Evolutionary conservation across 2,329 filamentous ascomycete genomes (phyloP), one percentile per base, ranked within the genome.

Genomic region (Fusarium staphyleae): DNA sequence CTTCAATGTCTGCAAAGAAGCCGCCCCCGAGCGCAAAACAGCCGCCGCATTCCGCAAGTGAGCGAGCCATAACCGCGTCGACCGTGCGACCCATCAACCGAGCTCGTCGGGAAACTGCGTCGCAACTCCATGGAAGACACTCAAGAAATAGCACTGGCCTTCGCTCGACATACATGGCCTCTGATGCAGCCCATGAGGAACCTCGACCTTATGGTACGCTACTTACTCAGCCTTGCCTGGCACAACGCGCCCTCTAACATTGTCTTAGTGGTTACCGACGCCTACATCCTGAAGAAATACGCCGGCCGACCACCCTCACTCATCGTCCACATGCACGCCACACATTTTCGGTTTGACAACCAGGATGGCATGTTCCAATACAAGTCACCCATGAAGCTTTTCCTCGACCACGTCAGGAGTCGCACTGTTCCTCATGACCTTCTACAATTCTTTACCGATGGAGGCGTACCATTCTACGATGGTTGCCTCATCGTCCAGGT

Each of bases 331-430:
- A 79, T 99, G 26, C 87, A 97, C 70, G 82, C 87, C 9, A 91
- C 84, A 4, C 88, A 96, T 74, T 98, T 96, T 70, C 86, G 89
- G 52, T 96, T 99, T 75, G 93, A 98, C 65, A 87, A 92, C 66
- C 93, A 97, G 74, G 92, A 96, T 72, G 90, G 93, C 68, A 93
- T 90, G 70, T 97, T 96, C 66, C 83, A 85, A 5, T 98, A 98
- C 74, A 90, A 91, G 67, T 96, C 92, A 15, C 92, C 95, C 18
- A 97, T 98, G 93, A 86, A 83, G 65, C 75, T 90, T 14, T 82
- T 88, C 63, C 79, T 97, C 30, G 87, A 96, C 62, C 92, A 96
- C 72, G 74, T 98, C 37, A 83, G 83, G 61, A 79, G 78, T 34
- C 85, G 88, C 50, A 96, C 91, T 0, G 80, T 99, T 29, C 95